Conservation (phyloP, 495 filamentous ascomycete species). For the Talaromyces trachyspermus region DNA sequence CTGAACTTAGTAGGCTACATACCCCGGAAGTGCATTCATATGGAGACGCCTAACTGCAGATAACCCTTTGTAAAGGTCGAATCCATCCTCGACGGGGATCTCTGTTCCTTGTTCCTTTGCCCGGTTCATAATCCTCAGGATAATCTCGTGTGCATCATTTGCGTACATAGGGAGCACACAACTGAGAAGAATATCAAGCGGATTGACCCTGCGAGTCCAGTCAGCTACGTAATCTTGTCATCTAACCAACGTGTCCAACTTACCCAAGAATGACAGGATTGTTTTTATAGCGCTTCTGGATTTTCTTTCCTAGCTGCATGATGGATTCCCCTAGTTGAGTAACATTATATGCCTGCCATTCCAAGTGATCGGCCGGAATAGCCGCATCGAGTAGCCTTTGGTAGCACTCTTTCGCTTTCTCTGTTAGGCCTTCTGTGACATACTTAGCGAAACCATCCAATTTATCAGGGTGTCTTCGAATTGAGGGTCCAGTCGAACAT, state of each 20-base stretch:
- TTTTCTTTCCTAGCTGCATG: constrained; percentile 70
- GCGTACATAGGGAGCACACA: constrained; percentile 85
- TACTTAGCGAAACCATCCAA: constrained; percentile 59
- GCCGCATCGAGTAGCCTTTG: constrained; percentile 60
- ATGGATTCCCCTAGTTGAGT: constrained; percentile 82
- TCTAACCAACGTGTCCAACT: constrained; percentile 10
- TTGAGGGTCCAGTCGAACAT: constrained; percentile 70
- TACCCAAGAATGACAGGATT: constrained; percentile 86
- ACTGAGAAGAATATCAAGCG: constrained; percentile 69
- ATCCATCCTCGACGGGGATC: constrained; percentile 81
- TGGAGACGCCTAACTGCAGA: constrained; percentile 77
- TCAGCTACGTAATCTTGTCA: constrained; percentile 18
- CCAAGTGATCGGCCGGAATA: constrained; percentile 64
- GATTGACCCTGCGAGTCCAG: constrained; percentile 51
- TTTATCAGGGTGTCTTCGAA: constrained; percentile 67
- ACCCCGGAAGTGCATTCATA: constrained; percentile 58
- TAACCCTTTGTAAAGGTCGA: constrained; percentile 85
- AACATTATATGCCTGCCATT: constrained; percentile 82
- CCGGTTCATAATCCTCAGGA: constrained; percentile 67
- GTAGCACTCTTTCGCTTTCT: constrained; percentile 69
- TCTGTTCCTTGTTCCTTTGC: constrained; percentile 62
- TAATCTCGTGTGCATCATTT: constrained; percentile 74
- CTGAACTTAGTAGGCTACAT: too few species aligned
- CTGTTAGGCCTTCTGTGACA: constrained; percentile 62
- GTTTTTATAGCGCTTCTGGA: constrained; percentile 84